Evolutionary conservation across 106 monocot species (phyloP), one percentile per base, ranked within the genome.

Genomic region (Cymbidium sinense): DNA sequence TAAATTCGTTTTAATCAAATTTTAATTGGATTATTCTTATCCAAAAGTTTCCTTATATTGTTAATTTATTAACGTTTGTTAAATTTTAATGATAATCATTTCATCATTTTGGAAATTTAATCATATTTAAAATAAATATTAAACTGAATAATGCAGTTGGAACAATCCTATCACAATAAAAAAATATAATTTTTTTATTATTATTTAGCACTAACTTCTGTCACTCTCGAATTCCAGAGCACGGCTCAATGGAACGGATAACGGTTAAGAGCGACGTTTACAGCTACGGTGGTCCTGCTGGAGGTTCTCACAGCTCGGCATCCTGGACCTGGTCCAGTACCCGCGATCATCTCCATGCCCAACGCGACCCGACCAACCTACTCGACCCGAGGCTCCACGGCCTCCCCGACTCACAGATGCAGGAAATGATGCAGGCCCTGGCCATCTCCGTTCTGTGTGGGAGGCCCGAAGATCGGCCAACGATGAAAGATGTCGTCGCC

Each of bases 211-310:
- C 27, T 62, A 62, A 62, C 27, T 25, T 23, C 6, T 23, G 7
- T 27, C 61, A 17, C 15, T 31, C 17, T 64, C 31, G 2, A 67
- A 67, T 67, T 67, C 15, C 90, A 98, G 96, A 98, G 81, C 84
- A 86, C 51, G 96, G 88, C 7, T 86, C 88, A 15, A 84, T 81
- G 87, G 86, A 87, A 74, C 50, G 78, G 47, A 89, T 94, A 10
- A 92, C 94, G 0, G 94, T 92, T 76, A 98, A 98, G 81, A 94
- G 94, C 70, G 96, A 98, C 50, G 90, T 98, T 20, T 98, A 98
- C 79, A 98, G 96, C 89, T 98, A 85, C 55, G 96, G 96, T 98
- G 29, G 92, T 98, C 15, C 30, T 94, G 72, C 85, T 98, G 0
- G 96, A 98, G 83, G 81, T 94, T 31, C 58, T 98, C 18, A 94